Evolutionary conservation across 352 stramenopile genomes (phyloP), one percentile per base, ranked within the genome.

Genomic region (Phytopythium helicoides): DNA sequence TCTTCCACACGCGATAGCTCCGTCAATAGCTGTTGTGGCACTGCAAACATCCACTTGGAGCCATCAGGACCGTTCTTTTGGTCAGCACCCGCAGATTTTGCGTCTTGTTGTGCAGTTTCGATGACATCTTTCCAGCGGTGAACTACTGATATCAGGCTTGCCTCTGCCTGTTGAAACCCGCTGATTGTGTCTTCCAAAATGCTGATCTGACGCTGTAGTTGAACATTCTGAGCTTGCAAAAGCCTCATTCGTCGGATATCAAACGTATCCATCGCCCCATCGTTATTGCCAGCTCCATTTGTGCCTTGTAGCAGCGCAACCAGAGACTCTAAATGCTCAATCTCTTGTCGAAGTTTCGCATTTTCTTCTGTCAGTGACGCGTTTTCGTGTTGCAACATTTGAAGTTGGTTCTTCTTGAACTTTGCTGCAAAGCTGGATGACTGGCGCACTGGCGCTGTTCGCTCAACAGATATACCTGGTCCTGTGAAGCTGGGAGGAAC

Each of bases 151-250:
- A 76, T 39, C 1, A 86, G 44, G 49, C 57, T 74, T 8, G 64
- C 54, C 51, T 78, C 71, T 3, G 60, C 54, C 31, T 70, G 65
- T n/a, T 81, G 58, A 11, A 51, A 68, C 2, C 58, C 64, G 3
- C 49, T 25, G 15, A 76, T 48, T 1, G 72, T 70, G 35, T 75
- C 61, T 44, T 86, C 67, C 2, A 85, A 42, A 11, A 88, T 21
- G 5, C 44, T 42, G 23, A 88, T 39, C 46, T 88, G 72, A 8
- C 77, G 66, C 39, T 77, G 69, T 5, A 88, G 70, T 51, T 88
- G 77, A 25, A 85, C n/a, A 42, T 88, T 86, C 47, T 88, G 77
- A 6, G 72, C 64, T 49, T 82, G 66, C 1, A 85, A 28, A 5
- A 84, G 42, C 25, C 62, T 68, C 52, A 83, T 73, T 28, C 65